Conservation (phyloP, 768 basidiomycete species). For the Boletus coccyginus region DNA sequence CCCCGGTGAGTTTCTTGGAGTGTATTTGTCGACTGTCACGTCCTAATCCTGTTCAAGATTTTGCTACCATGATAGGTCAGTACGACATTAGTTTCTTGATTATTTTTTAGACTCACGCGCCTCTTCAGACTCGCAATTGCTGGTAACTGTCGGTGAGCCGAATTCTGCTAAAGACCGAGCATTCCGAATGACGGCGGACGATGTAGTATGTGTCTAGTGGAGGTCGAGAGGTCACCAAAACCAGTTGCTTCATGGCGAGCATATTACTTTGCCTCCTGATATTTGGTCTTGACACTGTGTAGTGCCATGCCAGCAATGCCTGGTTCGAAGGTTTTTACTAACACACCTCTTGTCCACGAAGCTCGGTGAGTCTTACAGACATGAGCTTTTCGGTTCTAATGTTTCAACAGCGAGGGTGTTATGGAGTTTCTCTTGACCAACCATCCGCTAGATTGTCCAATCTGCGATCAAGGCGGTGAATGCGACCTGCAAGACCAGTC, state of each 20-base stretch:
- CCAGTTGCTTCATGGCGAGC: slow-evolving; percentile 91
- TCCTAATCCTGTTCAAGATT: slow-evolving; percentile 46
- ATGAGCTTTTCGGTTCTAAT: slow-evolving; percentile 5
- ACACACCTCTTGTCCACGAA: slow-evolving; percentile 87
- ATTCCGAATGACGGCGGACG: slow-evolving; percentile 3
- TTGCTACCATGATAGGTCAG: slow-evolving; percentile 82
- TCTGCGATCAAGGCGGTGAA: slow-evolving; percentile 99
- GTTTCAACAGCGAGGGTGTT: slow-evolving; percentile 75
- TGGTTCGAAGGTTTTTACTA: slow-evolving; percentile 88
- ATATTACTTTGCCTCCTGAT: not conserved
- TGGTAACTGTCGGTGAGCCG: slow-evolving; percentile 88
- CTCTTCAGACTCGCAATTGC: slow-evolving; percentile 83
- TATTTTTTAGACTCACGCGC: slow-evolving; percentile 1
- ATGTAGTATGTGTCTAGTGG: slow-evolving; percentile 93
- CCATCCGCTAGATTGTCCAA: slow-evolving; percentile 97
- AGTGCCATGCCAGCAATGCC: slow-evolving; percentile 99
- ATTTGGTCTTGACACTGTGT: slow-evolving; percentile 1
- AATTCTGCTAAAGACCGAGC: slow-evolving; percentile 1
- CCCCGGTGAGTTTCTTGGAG: slow-evolving; percentile 54
- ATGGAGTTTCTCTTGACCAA: slow-evolving; percentile 99
- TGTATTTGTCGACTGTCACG: not conserved
- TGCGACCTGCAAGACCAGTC: slow-evolving; percentile 99
- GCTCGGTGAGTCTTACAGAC: slow-evolving; percentile 52
- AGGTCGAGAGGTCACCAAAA: slow-evolving; percentile 94
- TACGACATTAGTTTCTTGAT: not conserved